Percentiles rank a stretch among this genome's conserved stretches.
phyloP scores from a whole-genome alignment of 2,329 filamentous ascomycete genomes.

The Hypoxylon sp. region DNA sequence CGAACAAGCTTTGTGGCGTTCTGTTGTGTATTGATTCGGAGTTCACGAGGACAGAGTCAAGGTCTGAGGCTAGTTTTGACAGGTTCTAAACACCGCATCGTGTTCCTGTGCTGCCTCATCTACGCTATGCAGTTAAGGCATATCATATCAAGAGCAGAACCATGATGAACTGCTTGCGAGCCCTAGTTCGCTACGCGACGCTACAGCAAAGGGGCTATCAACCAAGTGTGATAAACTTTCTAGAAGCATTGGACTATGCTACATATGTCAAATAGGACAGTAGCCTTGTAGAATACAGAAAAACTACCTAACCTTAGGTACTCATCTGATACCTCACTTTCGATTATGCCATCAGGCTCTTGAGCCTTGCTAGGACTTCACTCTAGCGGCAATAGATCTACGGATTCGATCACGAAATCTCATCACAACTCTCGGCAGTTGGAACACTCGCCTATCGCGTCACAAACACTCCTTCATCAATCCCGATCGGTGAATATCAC shows the following conservation, averaged over 20 bases:
- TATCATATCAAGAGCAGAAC: slow-evolving; percentile 5
- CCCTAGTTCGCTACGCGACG: not conserved
- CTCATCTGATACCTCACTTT: not conserved
- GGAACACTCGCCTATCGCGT: slow-evolving; percentile 24
- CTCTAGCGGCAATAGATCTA: slow-evolving; percentile 19
- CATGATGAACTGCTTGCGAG: slow-evolving; percentile 6
- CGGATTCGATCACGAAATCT: slow-evolving; percentile 14
- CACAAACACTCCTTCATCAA: slow-evolving; percentile 30
- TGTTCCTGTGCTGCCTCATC: slow-evolving; percentile 34
- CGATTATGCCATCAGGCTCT: not conserved
- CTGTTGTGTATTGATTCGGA: slow-evolving; percentile 41
- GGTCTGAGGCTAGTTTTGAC: slow-evolving; percentile 44
- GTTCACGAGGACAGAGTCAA: slow-evolving; percentile 41
- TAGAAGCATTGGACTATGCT: not conserved
- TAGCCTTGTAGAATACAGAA: slow-evolving; percentile 26
- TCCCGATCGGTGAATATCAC: slow-evolving; percentile 40
- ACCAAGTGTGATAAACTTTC: not conserved
- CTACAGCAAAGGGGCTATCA: not conserved
- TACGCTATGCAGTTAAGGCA: slow-evolving; percentile 22
- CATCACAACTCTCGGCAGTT: slow-evolving; percentile 29
- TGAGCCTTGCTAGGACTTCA: slow-evolving; percentile 1
- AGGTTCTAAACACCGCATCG: slow-evolving; percentile 39
- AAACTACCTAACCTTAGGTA: no score
- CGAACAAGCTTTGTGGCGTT: slow-evolving; percentile 43
- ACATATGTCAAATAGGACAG: slow-evolving; percentile 29